These are phyloP conservation scores for Trametes meyenii DNA, from an alignment of 768 basidiomycete species.

Conservation along the genomic window DNA sequence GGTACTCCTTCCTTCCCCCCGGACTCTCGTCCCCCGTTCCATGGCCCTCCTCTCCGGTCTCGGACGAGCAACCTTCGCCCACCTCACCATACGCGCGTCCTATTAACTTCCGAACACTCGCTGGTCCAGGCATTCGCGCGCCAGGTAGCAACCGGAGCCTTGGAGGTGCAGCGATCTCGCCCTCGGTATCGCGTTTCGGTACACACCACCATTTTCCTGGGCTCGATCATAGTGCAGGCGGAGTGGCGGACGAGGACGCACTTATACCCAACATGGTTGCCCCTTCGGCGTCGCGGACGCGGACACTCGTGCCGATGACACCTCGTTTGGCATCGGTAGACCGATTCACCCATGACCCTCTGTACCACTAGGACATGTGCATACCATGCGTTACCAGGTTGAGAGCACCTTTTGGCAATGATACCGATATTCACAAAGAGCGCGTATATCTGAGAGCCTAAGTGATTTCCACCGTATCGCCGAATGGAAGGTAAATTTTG, in stretches of 20 bases:
- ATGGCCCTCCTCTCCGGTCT: background rate
- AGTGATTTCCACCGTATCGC: too few species aligned
- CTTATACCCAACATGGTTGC: background rate
- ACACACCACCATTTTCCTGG: slow-evolving; percentile 6
- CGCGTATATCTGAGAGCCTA: background rate
- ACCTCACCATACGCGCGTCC: background rate
- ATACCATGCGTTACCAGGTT: background rate
- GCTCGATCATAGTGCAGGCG: slow-evolving; percentile 7
- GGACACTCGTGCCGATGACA: background rate
- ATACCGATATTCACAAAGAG: background rate
- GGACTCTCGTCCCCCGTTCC: slow-evolving; percentile 12
- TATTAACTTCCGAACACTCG: slow-evolving; percentile 7
- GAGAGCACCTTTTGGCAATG: background rate
- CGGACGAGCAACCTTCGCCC: background rate
- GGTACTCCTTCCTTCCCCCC: slow-evolving; percentile 16
- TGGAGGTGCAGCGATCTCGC: background rate
- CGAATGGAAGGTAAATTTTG: too few species aligned
- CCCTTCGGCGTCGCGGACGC: background rate
- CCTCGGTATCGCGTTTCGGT: slow-evolving; percentile 8
- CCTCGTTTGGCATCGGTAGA: slow-evolving; percentile 15
- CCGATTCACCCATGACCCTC: slow-evolving; percentile 8
- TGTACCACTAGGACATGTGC: slow-evolving; percentile 6
- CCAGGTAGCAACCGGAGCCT: background rate
- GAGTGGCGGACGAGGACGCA: background rate
- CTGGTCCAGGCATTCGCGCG: background rate